Percentiles rank a stretch among this genome's conserved stretches.
Conservation (phyloP, 345 rosid species). For the Xanthoceras sorbifolium region DNA sequence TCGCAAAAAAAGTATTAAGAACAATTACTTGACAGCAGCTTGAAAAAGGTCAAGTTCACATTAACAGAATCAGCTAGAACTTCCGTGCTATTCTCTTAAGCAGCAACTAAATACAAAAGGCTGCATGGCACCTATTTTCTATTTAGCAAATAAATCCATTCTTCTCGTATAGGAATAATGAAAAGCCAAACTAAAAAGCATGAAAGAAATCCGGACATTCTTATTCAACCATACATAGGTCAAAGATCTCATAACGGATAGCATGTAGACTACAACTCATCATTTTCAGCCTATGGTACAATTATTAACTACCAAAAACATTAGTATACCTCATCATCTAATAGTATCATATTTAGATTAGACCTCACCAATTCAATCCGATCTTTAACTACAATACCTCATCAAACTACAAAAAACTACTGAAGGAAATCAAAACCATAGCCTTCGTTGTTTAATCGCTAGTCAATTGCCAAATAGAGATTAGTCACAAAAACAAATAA, state of each 20-base stretch:
- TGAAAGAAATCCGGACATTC: not conserved
- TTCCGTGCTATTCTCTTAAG: not conserved
- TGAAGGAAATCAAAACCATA: not conserved
- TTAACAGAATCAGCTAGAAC: not conserved
- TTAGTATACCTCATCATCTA: not conserved
- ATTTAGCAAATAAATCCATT: not conserved
- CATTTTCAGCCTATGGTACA: not conserved
- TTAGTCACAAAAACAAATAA: not conserved
- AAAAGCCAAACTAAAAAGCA: not conserved
- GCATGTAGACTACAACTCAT: not conserved
- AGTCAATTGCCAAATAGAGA: no score
- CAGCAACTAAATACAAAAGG: not conserved
- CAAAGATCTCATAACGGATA: not conserved
- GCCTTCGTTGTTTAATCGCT: no score
- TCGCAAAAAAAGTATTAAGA: not conserved
- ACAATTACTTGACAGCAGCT: not conserved
- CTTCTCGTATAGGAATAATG: not conserved
- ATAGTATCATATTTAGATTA: not conserved
- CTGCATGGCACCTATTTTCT: not conserved
- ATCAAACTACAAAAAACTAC: not conserved
- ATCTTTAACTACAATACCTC: not conserved
- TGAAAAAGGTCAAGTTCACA: not conserved
- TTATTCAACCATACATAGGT: not conserved
- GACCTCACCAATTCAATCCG: not conserved
- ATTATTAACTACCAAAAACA: not conserved